Conservation (phyloP, 345 rosid genomes). For the Corchorus capsularis region DNA sequence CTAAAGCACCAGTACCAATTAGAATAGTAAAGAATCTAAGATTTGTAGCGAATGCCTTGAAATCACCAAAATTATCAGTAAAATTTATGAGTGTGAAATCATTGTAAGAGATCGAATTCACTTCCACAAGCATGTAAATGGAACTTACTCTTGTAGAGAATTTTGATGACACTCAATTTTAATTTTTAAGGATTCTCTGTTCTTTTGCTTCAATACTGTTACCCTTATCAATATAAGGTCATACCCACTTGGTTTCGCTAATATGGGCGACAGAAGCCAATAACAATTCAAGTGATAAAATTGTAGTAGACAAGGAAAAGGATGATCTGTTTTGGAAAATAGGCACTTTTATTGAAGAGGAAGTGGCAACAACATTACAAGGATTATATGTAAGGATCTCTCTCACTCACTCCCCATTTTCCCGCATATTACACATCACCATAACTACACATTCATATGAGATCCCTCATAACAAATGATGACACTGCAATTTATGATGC, state of each 20-base stretch:
- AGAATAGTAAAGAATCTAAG: slow-evolving; percentile 19
- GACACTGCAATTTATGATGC: slow-evolving; percentile 1
- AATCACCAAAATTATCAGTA: slow-evolving; percentile 34
- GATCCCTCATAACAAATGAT: neutral
- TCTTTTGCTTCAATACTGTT: neutral
- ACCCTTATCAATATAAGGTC: neutral
- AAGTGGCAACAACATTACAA: neutral
- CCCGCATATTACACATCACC: neutral
- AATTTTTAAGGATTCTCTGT: neutral
- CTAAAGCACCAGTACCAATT: slow-evolving; percentile 8
- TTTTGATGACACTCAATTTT: slow-evolving; percentile 14
- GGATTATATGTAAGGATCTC: neutral
- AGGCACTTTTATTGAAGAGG: neutral
- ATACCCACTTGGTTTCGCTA: too few species aligned
- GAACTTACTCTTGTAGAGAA: slow-evolving; percentile 32
- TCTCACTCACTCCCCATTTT: neutral
- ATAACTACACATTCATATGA: neutral
- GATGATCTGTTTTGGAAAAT: neutral
- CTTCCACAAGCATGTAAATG: slow-evolving; percentile 35
- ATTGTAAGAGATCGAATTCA: slow-evolving; percentile 35
- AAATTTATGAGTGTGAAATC: slow-evolving; percentile 32
- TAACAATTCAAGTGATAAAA: neutral
- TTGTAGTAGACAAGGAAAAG: neutral
- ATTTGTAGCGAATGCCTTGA: slow-evolving; percentile 32
- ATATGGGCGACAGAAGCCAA: neutral